phyloP scores from a whole-genome alignment of 176 grass and related monocot species.

The Microstegium vimineum region DNA sequence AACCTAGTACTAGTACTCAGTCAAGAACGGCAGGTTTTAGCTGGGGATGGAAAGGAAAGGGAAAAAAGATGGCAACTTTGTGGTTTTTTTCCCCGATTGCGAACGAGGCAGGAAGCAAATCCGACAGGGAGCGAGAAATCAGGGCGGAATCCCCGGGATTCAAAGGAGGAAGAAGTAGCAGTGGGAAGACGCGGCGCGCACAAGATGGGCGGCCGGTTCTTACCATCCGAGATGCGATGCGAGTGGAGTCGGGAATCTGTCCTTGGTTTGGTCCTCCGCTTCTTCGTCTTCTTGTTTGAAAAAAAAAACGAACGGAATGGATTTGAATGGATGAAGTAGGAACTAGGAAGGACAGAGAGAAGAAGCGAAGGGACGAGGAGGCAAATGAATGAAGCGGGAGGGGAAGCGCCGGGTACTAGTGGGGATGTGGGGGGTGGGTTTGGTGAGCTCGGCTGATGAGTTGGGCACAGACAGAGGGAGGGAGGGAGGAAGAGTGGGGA shows the following conservation, averaged over 20 bases:
- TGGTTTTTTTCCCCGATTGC: too few species aligned
- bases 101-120: background rate
- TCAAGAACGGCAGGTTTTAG: conserved; percentile 16
- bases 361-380: background rate
- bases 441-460: too few species aligned
- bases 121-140: background rate
- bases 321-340: too few species aligned
- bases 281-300: background rate
- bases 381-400: background rate
- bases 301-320: background rate
- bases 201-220: background rate
- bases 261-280: background rate
- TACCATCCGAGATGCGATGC: conserved; percentile 31
- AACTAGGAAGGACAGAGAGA: background rate
- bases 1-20: background rate
- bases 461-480: background rate
- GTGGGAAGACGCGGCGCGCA: background rate
- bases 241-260: background rate
- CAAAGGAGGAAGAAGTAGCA: background rate
- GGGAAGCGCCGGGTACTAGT: background rate
- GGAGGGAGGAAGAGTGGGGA: background rate
- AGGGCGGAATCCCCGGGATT: conserved; percentile 5
- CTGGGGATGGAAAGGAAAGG: background rate
- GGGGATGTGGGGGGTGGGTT: too few species aligned
- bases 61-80: background rate